Base-by-base conservation (phyloP, 306 rosid species). In the Medicago truncatula region DNA sequence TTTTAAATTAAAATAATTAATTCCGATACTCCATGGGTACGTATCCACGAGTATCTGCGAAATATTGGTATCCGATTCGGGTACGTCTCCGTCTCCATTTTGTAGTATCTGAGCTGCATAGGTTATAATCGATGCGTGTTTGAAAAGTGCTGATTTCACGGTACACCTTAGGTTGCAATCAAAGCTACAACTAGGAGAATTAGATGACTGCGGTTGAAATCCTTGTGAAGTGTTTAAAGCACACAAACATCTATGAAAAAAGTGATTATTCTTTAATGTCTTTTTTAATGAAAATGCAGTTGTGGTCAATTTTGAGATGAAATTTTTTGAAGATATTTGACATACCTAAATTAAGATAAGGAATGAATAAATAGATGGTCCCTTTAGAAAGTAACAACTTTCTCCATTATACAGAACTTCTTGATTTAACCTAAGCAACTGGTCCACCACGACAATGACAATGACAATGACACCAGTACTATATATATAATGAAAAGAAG, bases 391-490 rank as follows among this genome's bases (percentile, higher is more conserved):
- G 76, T 25, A 40, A 66, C 49, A 56, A 14, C 67, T 78, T 70
- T 56, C 34, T 74, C 63, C 43, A 43, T 76, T 43, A 67, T 8
- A 31, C 81, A 31, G 8, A 17, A 28, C 18, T 34, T 44, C 21
- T 36, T 46, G 79, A 63, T 83, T 70, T 43, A 67, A 44, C 72
- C 18, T 60, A 18, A 72, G 49, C 57, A 38, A 40, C 18, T 65
- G 85, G 83, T 77, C 83, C 87, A 84, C 84, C 86, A 84, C 28
- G 14, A 69, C 64, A 31, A 54, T 58, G 49, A 75, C 64, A 31
- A 54, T 58, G 49, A 75, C 76, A 56, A 16, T 23, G 74, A 75
- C 4, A 12, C 8, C 20, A 56, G 31, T 21, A 21, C 61, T 16
- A 47, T 8, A 61, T 38, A 3, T 59, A 25, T 10, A 15, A 71